These are phyloP conservation scores for Neoscytalidium dimidiatum DNA, from an alignment of 2,329 filamentous ascomycete species.

Conservation along the genomic window DNA sequence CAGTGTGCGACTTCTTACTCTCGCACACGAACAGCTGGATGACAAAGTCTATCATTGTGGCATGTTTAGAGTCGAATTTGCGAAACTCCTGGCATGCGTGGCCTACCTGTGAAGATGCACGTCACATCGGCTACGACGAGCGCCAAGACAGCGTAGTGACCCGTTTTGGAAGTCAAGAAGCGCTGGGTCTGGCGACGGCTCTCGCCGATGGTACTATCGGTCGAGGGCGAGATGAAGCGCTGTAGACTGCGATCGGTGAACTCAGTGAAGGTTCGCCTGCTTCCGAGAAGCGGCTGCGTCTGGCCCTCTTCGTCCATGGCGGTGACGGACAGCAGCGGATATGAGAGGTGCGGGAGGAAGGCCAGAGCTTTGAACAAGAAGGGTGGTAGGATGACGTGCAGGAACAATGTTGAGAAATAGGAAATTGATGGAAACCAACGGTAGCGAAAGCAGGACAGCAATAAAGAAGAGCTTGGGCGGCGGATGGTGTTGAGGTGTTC, in stretches of 20 bases:
- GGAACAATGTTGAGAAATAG: not conserved
- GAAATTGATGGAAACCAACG: not conserved
- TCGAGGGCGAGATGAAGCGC: not conserved
- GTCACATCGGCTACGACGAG: constrained; percentile 54
- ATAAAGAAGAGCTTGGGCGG: not conserved
- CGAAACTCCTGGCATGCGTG: too few relatives aligned
- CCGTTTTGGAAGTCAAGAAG: constrained; percentile 48
- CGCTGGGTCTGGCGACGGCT: constrained; percentile 29
- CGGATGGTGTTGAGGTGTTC: constrained; percentile 12
- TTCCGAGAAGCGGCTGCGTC: constrained; percentile 15
- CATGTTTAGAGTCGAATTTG: too few relatives aligned
- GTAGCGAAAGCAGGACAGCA: not conserved
- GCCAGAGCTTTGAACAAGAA: not conserved
- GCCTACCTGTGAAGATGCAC: constrained; percentile 50
- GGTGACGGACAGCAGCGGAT: not conserved
- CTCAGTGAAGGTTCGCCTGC: not conserved
- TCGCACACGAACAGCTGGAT: constrained; percentile 54
- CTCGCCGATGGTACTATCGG: constrained; percentile 3
- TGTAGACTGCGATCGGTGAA: not conserved
- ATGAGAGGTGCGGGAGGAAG: too few relatives aligned
- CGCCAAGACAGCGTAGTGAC: constrained; percentile 52
- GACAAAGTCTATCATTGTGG: constrained; percentile 44
- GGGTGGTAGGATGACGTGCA: not conserved
- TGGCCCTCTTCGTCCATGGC: constrained; percentile 15
- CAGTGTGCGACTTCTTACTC: constrained; percentile 28